Conservation (phyloP, 2,329 filamentous ascomycete species). For the Fusarium tupiense region DNA sequence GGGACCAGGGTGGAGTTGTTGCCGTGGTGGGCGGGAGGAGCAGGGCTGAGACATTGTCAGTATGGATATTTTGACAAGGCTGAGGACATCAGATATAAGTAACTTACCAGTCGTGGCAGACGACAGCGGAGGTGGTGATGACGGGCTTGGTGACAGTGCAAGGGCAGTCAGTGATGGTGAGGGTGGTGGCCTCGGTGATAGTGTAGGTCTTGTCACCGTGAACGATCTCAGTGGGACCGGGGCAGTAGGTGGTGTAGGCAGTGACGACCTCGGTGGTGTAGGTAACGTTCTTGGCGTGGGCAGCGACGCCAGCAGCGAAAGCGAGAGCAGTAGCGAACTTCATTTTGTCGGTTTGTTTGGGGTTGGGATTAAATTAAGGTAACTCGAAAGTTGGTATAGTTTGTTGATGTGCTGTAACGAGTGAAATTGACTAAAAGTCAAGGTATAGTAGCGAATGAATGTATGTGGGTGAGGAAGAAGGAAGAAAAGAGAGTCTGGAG, state of each 20-base stretch:
- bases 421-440: slow-evolving; percentile 45
- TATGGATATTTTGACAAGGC: background rate
- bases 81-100: background rate
- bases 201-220: slow-evolving; percentile 75
- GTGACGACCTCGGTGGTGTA: slow-evolving; percentile 74
- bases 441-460: slow-evolving; percentile 41
- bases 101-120: slow-evolving; percentile 65
- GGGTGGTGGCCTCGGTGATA: slow-evolving; percentile 73
- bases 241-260: slow-evolving; percentile 77
- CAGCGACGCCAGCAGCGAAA: slow-evolving; percentile 63
- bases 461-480: slow-evolving; percentile 56
- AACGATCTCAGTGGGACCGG: slow-evolving; percentile 70
- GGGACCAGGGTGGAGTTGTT: slow-evolving; percentile 50
- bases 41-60: slow-evolving; percentile 36
- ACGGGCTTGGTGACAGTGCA: slow-evolving; percentile 73
- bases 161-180: slow-evolving; percentile 78
- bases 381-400: slow-evolving; percentile 47
- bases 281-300: slow-evolving; percentile 53
- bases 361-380: slow-evolving; percentile 49
- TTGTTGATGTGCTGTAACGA: slow-evolving; percentile 40
- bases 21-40: slow-evolving; percentile 43
- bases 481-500: slow-evolving; percentile 48
- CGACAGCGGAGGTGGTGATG: slow-evolving; percentile 60
- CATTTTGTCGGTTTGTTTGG: slow-evolving; percentile 63
- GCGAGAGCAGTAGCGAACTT: slow-evolving; percentile 67